Evolutionary conservation across 768 basidiomycete genomes (phyloP).

Genomic region (Amanita exitialis): DNA sequence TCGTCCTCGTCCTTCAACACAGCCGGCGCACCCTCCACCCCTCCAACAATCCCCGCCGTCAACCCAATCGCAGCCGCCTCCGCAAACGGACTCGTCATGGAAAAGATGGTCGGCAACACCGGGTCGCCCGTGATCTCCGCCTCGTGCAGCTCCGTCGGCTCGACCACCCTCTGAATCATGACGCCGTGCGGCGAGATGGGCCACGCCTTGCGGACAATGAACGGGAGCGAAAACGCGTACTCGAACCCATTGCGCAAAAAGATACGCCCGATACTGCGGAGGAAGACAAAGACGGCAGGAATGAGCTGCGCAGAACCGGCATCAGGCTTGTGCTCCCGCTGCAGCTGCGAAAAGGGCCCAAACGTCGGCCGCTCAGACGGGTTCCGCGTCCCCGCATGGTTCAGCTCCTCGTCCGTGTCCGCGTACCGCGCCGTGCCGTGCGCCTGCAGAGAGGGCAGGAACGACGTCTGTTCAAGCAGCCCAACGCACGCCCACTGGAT

Average conservation of each 20-base stretch:
- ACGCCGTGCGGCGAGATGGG: slow-evolving; percentile 71
- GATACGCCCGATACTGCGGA: slow-evolving; percentile 65
- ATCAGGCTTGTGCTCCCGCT: slow-evolving; percentile 27
- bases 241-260: slow-evolving; percentile 63
- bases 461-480: slow-evolving; percentile 44
- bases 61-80: slow-evolving; percentile 67
- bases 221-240: slow-evolving; percentile 73
- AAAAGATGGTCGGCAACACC: slow-evolving; percentile 72
- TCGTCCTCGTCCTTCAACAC: slow-evolving; percentile 47
- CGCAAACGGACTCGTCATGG: slow-evolving; percentile 65
- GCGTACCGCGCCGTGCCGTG: slow-evolving; percentile 21
- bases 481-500: slow-evolving; percentile 80
- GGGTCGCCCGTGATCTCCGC: slow-evolving; percentile 56
- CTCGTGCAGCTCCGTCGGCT: slow-evolving; percentile 56
- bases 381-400: slow-evolving; percentile 16
- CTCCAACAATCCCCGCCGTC: slow-evolving; percentile 49
- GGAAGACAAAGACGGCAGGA: slow-evolving; percentile 65
- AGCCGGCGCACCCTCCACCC: slow-evolving; percentile 22
- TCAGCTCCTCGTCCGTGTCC: slow-evolving; percentile 14
- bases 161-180: slow-evolving; percentile 66
- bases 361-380: slow-evolving; percentile 40
- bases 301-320: slow-evolving; percentile 28
- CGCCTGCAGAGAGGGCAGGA: slow-evolving; percentile 16
- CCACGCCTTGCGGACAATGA: slow-evolving; percentile 73
- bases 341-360: slow-evolving; percentile 40